phyloP scores from a whole-genome alignment of 2,329 filamentous ascomycete species.

The Lachnellula willkommii region DNA sequence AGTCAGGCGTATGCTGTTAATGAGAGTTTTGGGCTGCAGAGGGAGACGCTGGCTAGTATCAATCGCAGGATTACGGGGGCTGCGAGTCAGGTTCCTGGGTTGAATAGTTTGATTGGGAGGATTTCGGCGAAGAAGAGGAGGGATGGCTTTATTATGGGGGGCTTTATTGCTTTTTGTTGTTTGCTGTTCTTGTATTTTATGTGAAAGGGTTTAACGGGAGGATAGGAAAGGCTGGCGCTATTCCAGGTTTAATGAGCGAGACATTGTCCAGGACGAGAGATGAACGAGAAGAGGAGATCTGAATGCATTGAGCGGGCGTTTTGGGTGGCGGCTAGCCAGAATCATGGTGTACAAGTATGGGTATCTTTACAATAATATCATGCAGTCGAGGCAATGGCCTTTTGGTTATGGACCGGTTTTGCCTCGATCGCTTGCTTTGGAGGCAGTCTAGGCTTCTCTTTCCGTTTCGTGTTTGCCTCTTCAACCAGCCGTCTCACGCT shows the following conservation, averaged over 20 bases:
- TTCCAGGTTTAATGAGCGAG: no score
- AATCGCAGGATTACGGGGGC: constrained; percentile 86
- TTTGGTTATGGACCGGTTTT: constrained; percentile 6
- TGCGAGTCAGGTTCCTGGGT: constrained; percentile 84
- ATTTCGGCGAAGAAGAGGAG: constrained; percentile 94
- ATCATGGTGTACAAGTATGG: constrained; percentile 29
- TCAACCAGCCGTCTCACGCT: constrained; percentile 58
- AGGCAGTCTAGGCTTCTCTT: constrained; percentile 2
- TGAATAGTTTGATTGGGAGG: constrained; percentile 85
- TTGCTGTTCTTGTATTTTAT: constrained; percentile 76
- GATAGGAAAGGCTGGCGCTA: no score
- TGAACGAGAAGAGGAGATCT: constrained; percentile 6
- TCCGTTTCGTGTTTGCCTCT: constrained; percentile 42
- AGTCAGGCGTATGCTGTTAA: constrained; percentile 96
- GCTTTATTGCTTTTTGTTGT: constrained; percentile 89
- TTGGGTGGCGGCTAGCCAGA: constrained; percentile 16
- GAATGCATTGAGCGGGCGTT: constrained; percentile 27
- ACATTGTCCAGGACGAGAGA: no score
- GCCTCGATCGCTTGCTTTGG: background rate
- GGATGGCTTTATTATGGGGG: constrained; percentile 88
- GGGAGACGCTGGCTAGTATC: constrained; percentile 82
- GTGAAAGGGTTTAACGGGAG: constrained; percentile 36
- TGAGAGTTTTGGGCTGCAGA: constrained; percentile 80
- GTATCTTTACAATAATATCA: constrained; percentile 23
- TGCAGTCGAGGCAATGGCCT: constrained; percentile 11